Evolutionary conservation across 2,329 filamentous ascomycete genomes (phyloP).

Genomic region (Hymenoscyphus linearis): DNA sequence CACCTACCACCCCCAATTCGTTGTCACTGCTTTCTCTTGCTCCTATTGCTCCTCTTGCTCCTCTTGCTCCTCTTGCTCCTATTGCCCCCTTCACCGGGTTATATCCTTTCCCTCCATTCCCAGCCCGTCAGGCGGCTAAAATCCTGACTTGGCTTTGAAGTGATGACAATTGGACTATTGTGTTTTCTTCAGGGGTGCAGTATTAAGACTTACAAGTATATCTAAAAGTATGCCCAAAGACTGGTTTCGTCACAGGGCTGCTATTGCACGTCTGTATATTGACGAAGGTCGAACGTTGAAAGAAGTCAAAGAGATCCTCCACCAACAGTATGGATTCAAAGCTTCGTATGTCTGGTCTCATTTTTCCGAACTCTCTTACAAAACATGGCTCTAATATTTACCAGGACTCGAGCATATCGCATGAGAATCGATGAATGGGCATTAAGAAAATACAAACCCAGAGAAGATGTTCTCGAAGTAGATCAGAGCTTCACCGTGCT

Average conservation of each 20-base stretch:
- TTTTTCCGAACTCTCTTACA: background rate
- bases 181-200: background rate
- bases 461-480: background rate
- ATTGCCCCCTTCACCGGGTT: background rate
- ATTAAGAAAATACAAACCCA: slow-evolving; percentile 14
- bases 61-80: too few species aligned
- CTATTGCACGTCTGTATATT: slow-evolving; percentile 14
- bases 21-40: background rate
- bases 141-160: background rate
- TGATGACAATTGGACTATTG: background rate
- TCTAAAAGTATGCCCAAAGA: slow-evolving; percentile 12
- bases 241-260: slow-evolving; percentile 14
- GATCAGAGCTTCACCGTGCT: background rate
- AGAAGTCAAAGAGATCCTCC: slow-evolving; percentile 13
- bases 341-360: slow-evolving; percentile 11
- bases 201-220: background rate
- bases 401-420: slow-evolving; percentile 13
- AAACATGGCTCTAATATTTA: background rate
- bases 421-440: slow-evolving; percentile 19
- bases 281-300: slow-evolving; percentile 8
- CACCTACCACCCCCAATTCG: background rate
- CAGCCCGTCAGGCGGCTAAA: background rate
- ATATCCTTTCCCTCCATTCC: background rate
- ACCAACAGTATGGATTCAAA: slow-evolving; percentile 7
- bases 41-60: too few species aligned